Conservation (phyloP, 345 rosid genomes). For the Populus alba region DNA sequence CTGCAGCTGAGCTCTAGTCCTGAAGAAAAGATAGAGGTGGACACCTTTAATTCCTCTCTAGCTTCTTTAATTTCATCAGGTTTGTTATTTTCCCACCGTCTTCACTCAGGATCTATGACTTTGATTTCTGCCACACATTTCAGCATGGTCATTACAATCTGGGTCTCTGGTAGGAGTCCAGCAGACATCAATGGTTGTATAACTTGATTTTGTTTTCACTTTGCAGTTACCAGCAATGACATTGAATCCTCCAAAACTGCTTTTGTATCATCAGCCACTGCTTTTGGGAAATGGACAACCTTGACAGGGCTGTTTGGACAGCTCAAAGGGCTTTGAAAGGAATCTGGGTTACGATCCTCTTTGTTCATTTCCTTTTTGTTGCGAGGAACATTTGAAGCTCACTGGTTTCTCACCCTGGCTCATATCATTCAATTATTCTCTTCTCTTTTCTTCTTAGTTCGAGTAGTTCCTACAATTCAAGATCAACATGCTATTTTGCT, state of each 20-base stretch:
- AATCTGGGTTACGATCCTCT: background rate
- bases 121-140: background rate
- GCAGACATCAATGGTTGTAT: background rate
- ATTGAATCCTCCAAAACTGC: slow-evolving; percentile 71
- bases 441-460: background rate
- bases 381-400: background rate
- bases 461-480: background rate
- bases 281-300: slow-evolving; percentile 77
- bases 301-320: slow-evolving; percentile 63
- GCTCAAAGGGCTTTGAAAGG: slow-evolving; percentile 61
- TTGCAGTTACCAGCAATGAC: slow-evolving; percentile 66
- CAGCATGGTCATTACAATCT: background rate
- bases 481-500: background rate
- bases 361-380: background rate
- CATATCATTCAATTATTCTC: background rate
- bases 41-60: slow-evolving; percentile 68
- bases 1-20: slow-evolving; percentile 65
- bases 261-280: slow-evolving; percentile 72
- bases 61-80: slow-evolving; percentile 84
- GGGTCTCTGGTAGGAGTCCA: background rate
- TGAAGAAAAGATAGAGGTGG: slow-evolving; percentile 67
- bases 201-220: slow-evolving; percentile 5
- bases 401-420: background rate
- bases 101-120: background rate
- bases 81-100: slow-evolving; percentile 11